Evolutionary conservation across 768 basidiomycete genomes (phyloP).

Genomic region (Fistulinella prunicolor): DNA sequence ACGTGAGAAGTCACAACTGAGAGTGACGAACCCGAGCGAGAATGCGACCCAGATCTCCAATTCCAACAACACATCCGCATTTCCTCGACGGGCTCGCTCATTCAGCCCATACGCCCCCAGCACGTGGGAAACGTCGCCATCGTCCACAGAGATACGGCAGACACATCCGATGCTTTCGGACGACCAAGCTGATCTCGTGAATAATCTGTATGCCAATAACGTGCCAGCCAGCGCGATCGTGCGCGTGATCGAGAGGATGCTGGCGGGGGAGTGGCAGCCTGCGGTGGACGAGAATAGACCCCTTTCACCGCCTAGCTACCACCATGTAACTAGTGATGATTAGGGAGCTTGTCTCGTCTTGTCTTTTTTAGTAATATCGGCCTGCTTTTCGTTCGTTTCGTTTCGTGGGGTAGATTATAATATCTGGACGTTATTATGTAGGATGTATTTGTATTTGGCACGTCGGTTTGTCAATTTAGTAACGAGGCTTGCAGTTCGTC

Average conservation of each 20-base stretch:
- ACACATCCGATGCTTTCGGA: conserved; percentile 12
- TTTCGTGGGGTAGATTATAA: too few species aligned
- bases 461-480: too few species aligned
- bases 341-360: not conserved
- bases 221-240: conserved; percentile 15
- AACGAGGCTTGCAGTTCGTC: too few species aligned
- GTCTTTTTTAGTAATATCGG: not conserved
- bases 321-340: conserved; percentile 1
- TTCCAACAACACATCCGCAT: not conserved
- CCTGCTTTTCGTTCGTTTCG: not conserved
- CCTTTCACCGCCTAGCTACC: conserved; percentile 14
- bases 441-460: too few species aligned
- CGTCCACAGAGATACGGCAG: conserved; percentile 1
- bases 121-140: not conserved
- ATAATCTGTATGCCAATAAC: conserved; percentile 12
- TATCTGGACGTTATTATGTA: too few species aligned
- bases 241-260: conserved; percentile 20
- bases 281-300: conserved; percentile 6
- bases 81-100: not conserved
- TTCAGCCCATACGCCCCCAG: not conserved
- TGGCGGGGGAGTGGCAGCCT: conserved; percentile 12
- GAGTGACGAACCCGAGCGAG: not conserved
- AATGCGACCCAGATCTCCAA: not conserved
- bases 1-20: conserved; percentile 1
- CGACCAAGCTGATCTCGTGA: conserved; percentile 19